These are phyloP conservation scores for Aphanoascus verrucosus DNA, from an alignment of 2,329 filamentous ascomycete species.

Conservation along the genomic window DNA sequence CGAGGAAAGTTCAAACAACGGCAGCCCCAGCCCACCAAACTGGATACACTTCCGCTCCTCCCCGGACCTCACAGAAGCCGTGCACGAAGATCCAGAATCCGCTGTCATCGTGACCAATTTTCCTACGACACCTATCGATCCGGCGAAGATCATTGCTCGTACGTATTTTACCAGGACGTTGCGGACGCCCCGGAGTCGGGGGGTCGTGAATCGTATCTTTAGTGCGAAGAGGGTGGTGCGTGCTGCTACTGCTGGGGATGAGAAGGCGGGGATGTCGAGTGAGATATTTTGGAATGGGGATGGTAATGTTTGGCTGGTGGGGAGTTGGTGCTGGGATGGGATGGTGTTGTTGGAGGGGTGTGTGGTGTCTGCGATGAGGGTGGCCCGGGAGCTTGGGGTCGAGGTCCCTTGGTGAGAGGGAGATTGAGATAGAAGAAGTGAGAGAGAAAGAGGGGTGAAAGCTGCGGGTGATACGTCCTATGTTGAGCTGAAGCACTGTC, in stretches of 20 bases:
- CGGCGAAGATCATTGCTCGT: conserved; percentile 35
- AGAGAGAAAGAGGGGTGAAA: too few species aligned
- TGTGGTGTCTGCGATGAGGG: conserved; percentile 47
- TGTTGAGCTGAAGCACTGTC: too few species aligned
- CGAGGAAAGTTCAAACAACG: background rate
- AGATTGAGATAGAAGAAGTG: too few species aligned
- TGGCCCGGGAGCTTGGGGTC: conserved; percentile 45
- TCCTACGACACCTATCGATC: conserved; percentile 34
- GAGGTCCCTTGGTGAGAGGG: conserved; percentile 27
- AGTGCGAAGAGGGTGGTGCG: background rate
- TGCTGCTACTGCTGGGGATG: background rate
- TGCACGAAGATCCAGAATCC: conserved; percentile 41
- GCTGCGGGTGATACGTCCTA: too few species aligned
- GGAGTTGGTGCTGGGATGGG: conserved; percentile 56
- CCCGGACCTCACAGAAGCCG: conserved; percentile 39
- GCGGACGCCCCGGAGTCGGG: conserved; percentile 40
- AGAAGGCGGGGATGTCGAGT: background rate
- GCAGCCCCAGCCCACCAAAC: conserved; percentile 18
- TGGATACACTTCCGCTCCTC: conserved; percentile 30
- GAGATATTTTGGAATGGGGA: conserved; percentile 44
- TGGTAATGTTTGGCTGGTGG: conserved; percentile 45
- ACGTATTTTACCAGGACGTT: conserved; percentile 45
- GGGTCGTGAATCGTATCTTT: conserved; percentile 41
- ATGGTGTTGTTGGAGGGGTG: conserved; percentile 54
- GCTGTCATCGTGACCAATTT: conserved; percentile 46